These are phyloP conservation scores for Ramularia endophylla DNA, from an alignment of 2,329 filamentous ascomycete genomes.

Conservation along the genomic window DNA sequence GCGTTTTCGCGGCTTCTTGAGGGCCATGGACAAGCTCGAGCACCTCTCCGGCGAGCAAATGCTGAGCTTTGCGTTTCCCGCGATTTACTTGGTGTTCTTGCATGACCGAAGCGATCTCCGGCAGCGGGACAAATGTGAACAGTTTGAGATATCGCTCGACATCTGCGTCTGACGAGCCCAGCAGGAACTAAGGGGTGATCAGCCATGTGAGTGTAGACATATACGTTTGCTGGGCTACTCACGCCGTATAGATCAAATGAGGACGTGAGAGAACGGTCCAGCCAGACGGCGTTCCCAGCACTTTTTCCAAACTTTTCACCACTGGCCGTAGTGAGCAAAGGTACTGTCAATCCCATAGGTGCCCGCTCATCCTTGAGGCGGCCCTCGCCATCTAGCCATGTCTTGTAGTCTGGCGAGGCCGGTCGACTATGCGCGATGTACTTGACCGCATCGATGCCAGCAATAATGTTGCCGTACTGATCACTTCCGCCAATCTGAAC, in stretches of 20 bases:
- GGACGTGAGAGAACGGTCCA: constrained; percentile 73
- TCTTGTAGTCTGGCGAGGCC: constrained; percentile 4
- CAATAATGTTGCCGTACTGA: constrained; percentile 92
- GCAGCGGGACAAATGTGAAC: constrained; percentile 78
- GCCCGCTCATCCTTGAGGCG: constrained; percentile 37
- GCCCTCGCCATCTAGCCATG: constrained; percentile 26
- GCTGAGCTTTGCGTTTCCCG: constrained; percentile 71
- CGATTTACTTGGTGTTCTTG: constrained; percentile 61
- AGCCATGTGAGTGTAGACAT: constrained; percentile 1
- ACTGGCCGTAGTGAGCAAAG: constrained; percentile 75
- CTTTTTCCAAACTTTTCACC: constrained; percentile 94
- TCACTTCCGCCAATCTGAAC: constrained; percentile 94
- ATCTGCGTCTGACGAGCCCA: constrained; percentile 73
- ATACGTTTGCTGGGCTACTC: constrained; percentile 20
- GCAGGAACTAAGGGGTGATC: constrained; percentile 60
- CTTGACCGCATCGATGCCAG: constrained; percentile 81
- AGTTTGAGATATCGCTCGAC: constrained; percentile 78
- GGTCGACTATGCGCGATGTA: constrained; percentile 52
- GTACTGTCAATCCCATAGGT: constrained; percentile 84
- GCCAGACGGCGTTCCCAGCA: constrained; percentile 89
- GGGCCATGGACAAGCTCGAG: constrained; percentile 71
- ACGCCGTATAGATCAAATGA: constrained; percentile 79
- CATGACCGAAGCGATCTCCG: constrained; percentile 64
- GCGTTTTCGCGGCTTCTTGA: constrained; percentile 57
- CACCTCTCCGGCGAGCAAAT: constrained; percentile 75